These are phyloP conservation scores for Eutrema yunnanense DNA, from an alignment of 345 rosid species.

Conservation along the genomic window DNA sequence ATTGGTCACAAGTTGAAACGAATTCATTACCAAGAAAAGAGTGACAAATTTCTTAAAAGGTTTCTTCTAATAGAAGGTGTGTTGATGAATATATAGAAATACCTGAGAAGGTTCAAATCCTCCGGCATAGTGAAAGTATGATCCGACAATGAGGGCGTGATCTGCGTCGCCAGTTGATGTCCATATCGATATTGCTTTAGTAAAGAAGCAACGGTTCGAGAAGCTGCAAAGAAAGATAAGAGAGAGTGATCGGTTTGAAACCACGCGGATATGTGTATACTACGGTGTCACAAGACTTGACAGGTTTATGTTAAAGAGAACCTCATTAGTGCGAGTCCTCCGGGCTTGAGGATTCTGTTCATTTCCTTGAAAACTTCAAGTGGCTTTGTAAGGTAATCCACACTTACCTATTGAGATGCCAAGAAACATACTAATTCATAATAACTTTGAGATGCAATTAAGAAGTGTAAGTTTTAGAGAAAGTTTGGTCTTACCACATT, in stretches of 20 bases:
- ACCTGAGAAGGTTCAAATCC: constrained; percentile 95
- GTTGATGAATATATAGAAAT: constrained; percentile 2
- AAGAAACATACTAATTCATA: not conserved
- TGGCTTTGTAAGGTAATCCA: constrained; percentile 83
- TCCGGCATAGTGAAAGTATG: constrained; percentile 83
- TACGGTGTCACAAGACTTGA: not conserved
- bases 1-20: constrained; percentile 3
- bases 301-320: constrained; percentile 1
- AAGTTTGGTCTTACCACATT: constrained; percentile 54
- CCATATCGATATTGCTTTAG: constrained; percentile 93
- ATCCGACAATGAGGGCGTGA: constrained; percentile 77
- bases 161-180: constrained; percentile 89
- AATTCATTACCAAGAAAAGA: not conserved
- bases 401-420: constrained; percentile 59
- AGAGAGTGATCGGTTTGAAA: not conserved
- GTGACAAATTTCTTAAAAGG: not conserved
- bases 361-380: constrained; percentile 79
- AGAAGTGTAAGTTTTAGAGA: not conserved
- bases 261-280: not conserved
- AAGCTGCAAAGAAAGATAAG: constrained; percentile 42
- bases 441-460: not conserved
- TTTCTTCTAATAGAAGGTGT: not conserved
- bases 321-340: constrained; percentile 84
- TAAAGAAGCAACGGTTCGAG: constrained; percentile 82
- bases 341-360: constrained; percentile 71